Conservation (phyloP, 164 flowering plant species). For the Vitis labrusca region DNA sequence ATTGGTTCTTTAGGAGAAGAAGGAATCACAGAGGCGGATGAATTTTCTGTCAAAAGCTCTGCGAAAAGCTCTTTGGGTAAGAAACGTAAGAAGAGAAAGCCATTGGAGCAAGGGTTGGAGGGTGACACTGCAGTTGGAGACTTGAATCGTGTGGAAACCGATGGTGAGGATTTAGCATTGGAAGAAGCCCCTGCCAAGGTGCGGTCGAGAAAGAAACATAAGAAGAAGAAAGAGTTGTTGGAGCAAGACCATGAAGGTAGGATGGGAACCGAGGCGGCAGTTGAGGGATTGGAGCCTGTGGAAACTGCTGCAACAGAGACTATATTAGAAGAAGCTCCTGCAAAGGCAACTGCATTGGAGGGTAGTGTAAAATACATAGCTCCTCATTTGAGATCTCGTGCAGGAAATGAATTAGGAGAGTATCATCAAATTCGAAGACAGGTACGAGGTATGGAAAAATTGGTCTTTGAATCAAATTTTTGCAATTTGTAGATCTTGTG, state of each 20-base stretch:
- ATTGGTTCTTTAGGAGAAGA: slow-evolving; percentile 27
- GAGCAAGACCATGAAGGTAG: too few species aligned
- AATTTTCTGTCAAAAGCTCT: slow-evolving; percentile 7
- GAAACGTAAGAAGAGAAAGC: slow-evolving; percentile 31
- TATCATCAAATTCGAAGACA: slow-evolving; percentile 61
- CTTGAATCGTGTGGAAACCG: too few species aligned
- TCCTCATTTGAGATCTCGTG: slow-evolving; percentile 73
- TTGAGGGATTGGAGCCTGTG: slow-evolving; percentile 18
- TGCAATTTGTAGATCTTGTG: not conserved
- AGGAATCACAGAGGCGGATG: slow-evolving; percentile 15
- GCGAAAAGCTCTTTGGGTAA: slow-evolving; percentile 13
- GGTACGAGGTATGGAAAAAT: slow-evolving; percentile 54
- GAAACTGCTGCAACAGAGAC: slow-evolving; percentile 15
- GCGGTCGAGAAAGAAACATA: too few species aligned
- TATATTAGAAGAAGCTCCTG: slow-evolving; percentile 22
- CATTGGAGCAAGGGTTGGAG: slow-evolving; percentile 19
- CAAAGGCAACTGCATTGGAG: slow-evolving; percentile 8
- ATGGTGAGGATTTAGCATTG: too few species aligned
- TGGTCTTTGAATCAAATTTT: not conserved
- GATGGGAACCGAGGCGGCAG: not conserved
- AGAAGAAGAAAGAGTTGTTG: too few species aligned
- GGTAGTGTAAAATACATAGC: slow-evolving; percentile 54
- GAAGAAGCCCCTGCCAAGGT: too few species aligned
- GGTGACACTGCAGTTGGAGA: not conserved
- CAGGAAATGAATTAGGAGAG: slow-evolving; percentile 57